These are phyloP conservation scores for Cutaneotrichosporon sp. DNA, from an alignment of 1,284 basidiomycete species.

Conservation along the genomic window DNA sequence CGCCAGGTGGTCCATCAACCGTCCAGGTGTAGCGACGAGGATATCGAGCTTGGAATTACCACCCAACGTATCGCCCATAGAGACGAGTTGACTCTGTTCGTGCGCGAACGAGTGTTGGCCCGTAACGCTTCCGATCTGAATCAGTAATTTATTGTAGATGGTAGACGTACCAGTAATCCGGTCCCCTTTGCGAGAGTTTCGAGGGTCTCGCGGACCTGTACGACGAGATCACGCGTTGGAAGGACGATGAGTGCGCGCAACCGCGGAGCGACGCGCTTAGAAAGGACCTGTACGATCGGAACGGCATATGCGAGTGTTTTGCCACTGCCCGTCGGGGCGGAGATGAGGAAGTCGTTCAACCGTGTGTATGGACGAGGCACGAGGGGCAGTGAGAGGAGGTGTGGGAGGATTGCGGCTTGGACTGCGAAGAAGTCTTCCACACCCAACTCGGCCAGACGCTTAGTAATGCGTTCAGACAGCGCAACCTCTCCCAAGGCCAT, in stretches of 20 bases:
- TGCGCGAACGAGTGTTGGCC: constrained; percentile 52
- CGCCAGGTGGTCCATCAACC: constrained; percentile 88
- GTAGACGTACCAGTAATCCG: constrained; percentile 71
- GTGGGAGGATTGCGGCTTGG: constrained; percentile 48
- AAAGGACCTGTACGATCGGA: constrained; percentile 84
- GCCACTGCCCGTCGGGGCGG: constrained; percentile 94
- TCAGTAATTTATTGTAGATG: neutral
- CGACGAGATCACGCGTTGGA: constrained; percentile 92
- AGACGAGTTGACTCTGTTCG: constrained; percentile 50
- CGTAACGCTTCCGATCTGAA: constrained; percentile 50
- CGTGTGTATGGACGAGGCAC: constrained; percentile 68
- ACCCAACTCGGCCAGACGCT: constrained; percentile 68
- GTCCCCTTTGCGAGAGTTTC: constrained; percentile 81
- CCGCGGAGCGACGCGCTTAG: constrained; percentile 70
- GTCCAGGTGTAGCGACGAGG: constrained; percentile 90
- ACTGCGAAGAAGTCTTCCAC: constrained; percentile 77
- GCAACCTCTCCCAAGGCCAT: constrained; percentile 57
- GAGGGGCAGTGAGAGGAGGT: constrained; percentile 41
- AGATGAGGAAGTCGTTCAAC: constrained; percentile 86
- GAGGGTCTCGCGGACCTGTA: constrained; percentile 87
- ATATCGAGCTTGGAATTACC: constrained; percentile 90
- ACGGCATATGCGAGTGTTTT: constrained; percentile 94
- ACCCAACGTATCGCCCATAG: constrained; percentile 43
- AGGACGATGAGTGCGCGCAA: constrained; percentile 88
- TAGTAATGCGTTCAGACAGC: constrained; percentile 64